Evolutionary conservation across 2,329 filamentous ascomycete species (phyloP), one percentile per base, ranked within the genome.

Genomic region (Fusarium sp.): DNA sequence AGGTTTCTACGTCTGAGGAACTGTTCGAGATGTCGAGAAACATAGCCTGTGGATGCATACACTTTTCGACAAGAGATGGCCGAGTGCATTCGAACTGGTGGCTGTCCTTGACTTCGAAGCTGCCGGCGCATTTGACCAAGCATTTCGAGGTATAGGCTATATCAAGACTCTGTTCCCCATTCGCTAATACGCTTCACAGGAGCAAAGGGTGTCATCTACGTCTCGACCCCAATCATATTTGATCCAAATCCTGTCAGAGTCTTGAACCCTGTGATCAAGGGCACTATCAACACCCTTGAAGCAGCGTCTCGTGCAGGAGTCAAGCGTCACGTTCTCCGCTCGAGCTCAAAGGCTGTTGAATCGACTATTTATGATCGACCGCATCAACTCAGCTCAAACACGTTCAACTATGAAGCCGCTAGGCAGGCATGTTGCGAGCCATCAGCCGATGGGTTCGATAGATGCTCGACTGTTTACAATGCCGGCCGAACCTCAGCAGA

Each of bases 341-440:
- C 36, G 11, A 43, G 48, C 15, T 50, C 48, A 15, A 50, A 43
- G 15, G 48, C 36, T 6, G 48, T 50, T n/a, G 48, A 50, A 12
- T 23, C 36, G 12, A 43, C 14, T 6, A n/a, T n/a, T n/a, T 50
- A 50, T 19, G 21, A 43, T 15, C 15, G 14, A 4, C 36, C 19
- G 4, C 24, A 50, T 10, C 23, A 50, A 9, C 26, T 50, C 6
- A 43, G 4, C 6, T 23, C 24, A n/a, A 21, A 26, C 10, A 50
- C 43, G 24, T 43, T 43, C 19, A 43, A 50, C 19, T 30, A 30
- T 9, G 36, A 30, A 1, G 48, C 48, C 3, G 42, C 43, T 19
- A 19, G 11, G 4, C 26, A 50, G 34, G n/a, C 48, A 2, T 43
- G 24, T 7, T 43, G 24, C 28, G 48, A 23, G 15, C 36, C 48